Percentiles rank a stretch among this genome's conserved stretches.
phyloP scores from a whole-genome alignment of 768 basidiomycete species.

The Boletus insuetus region DNA sequence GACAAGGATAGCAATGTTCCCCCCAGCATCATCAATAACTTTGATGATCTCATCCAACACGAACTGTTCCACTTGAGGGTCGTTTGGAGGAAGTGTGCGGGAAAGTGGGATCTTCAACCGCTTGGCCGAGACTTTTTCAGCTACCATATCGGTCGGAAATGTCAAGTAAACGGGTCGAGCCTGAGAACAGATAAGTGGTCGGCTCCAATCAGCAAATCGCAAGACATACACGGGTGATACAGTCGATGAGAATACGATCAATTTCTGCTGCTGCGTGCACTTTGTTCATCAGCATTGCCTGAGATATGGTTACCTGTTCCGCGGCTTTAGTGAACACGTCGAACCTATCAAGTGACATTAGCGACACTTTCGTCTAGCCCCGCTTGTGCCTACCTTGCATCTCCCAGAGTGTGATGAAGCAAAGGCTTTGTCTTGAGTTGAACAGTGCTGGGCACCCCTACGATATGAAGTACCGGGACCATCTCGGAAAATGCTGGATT shows the following conservation, averaged over 20 bases:
- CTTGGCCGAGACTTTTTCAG: slow-evolving; percentile 60
- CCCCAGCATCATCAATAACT: slow-evolving; percentile 54
- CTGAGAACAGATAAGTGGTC: slow-evolving; percentile 30
- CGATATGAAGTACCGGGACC: slow-evolving; percentile 87
- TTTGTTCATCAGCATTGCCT: slow-evolving; percentile 55
- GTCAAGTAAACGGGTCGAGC: slow-evolving; percentile 86
- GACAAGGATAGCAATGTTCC: slow-evolving; percentile 70
- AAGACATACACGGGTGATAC: slow-evolving; percentile 49
- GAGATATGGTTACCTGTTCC: slow-evolving; percentile 68
- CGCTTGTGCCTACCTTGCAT: slow-evolving; percentile 51
- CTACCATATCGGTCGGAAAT: slow-evolving; percentile 81
- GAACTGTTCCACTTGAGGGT: slow-evolving; percentile 57
- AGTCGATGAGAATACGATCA: slow-evolving; percentile 73
- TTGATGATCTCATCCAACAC: slow-evolving; percentile 73
- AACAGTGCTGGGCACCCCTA: slow-evolving; percentile 72
- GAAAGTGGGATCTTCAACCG: slow-evolving; percentile 60
- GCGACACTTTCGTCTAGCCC: neutral
- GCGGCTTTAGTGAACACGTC: slow-evolving; percentile 78
- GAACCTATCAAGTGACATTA: slow-evolving; percentile 44
- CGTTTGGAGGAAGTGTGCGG: slow-evolving; percentile 48
- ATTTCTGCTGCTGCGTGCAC: slow-evolving; percentile 64
- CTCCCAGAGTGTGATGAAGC: slow-evolving; percentile 87
- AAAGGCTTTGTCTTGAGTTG: slow-evolving; percentile 72
- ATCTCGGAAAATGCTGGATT: slow-evolving; percentile 74
- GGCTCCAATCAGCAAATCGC: neutral